Base-by-base conservation (phyloP, 176 grass and related monocot species). In the Triticum monococcum region DNA sequence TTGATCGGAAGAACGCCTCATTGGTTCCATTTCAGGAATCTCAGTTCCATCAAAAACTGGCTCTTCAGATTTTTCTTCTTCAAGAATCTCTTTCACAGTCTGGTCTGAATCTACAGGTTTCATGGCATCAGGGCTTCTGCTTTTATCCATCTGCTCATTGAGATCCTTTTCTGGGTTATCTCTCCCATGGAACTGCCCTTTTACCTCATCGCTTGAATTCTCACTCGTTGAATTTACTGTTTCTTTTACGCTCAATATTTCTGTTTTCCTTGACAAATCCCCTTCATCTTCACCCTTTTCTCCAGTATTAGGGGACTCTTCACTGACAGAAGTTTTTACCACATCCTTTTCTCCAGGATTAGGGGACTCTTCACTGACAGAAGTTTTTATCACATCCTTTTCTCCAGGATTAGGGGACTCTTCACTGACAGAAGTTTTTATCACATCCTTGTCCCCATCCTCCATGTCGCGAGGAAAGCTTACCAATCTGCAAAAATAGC, bases 41-140 rank as follows among this genome's bases (percentile, higher is more conserved):
- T 98, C 96, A 13, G 91, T 95, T 88, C 96, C 96, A 88, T 98
- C 91, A 89, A 98, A 98, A 78, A 98, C 84, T n/a, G 96, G 91
- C 26, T 97, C 95, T 70, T 89, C 67, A 8, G 85, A 79, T 30
- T 92, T 90, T 14, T 95, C 93, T 92, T 98, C 93, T 72, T 85
- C 32, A 89, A 90, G 78, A 75, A 91, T 80, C 61, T 93, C 91
- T 43, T 85, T 85, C 65, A 81, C 59, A 36, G 62, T 84, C 57
- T 88, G 69, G 31, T 84, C 86, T 89, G 83, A 80, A 79, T 64
- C 56, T 85, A 64, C 73, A 77, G 72, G 80, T 85, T 92, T 73
- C 45, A 63, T 26, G 28, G 26, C 25, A 86, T 88, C 50, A 28
- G 72, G 86, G 76, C 36, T 59, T 87, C 64, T 75, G 18, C 40